These are phyloP conservation scores for Quillaja saponaria DNA, from an alignment of 306 rosid genomes.

Conservation along the genomic window DNA sequence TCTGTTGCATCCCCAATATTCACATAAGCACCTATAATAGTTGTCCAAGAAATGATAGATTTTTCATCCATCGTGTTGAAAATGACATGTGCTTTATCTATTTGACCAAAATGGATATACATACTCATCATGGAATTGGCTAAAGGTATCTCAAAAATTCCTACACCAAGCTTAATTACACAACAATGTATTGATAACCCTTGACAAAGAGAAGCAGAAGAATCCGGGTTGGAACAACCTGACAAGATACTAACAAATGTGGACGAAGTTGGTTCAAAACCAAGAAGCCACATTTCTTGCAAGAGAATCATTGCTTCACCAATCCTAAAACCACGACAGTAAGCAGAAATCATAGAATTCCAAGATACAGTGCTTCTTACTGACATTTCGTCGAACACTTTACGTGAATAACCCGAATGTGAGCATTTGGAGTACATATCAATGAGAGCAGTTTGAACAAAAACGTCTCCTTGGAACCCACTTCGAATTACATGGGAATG, in stretches of 20 bases:
- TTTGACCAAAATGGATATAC: slow-evolving; percentile 37
- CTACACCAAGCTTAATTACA: slow-evolving; percentile 42
- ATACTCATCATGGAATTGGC: slow-evolving; percentile 44
- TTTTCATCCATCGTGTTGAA: slow-evolving; percentile 40
- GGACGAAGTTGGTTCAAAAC: slow-evolving; percentile 36
- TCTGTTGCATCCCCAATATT: slow-evolving; percentile 27
- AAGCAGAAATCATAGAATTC: slow-evolving; percentile 66
- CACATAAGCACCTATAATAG: slow-evolving; percentile 47
- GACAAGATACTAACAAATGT: slow-evolving; percentile 46
- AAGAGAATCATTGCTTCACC: slow-evolving; percentile 35
- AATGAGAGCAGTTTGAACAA: slow-evolving; percentile 49
- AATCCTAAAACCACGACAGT: slow-evolving; percentile 41
- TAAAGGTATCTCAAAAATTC: slow-evolving; percentile 35
- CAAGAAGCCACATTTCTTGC: slow-evolving; percentile 48
- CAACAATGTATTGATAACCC: slow-evolving; percentile 43
- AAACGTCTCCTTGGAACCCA: slow-evolving; percentile 44
- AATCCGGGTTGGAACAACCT: slow-evolving; percentile 24
- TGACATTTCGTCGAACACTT: slow-evolving; percentile 53
- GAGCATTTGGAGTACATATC: slow-evolving; percentile 51
- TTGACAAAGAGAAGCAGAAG: slow-evolving; percentile 10
- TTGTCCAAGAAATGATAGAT: slow-evolving; percentile 48
- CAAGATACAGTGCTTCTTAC: slow-evolving; percentile 55
- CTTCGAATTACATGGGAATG: slow-evolving; percentile 44
- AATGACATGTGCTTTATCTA: slow-evolving; percentile 40
- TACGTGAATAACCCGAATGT: slow-evolving; percentile 25